Evolutionary conservation across 2,329 filamentous ascomycete genomes (phyloP), one percentile per base, ranked within the genome.

Genomic region (Lecanoromycetidae sp.): DNA sequence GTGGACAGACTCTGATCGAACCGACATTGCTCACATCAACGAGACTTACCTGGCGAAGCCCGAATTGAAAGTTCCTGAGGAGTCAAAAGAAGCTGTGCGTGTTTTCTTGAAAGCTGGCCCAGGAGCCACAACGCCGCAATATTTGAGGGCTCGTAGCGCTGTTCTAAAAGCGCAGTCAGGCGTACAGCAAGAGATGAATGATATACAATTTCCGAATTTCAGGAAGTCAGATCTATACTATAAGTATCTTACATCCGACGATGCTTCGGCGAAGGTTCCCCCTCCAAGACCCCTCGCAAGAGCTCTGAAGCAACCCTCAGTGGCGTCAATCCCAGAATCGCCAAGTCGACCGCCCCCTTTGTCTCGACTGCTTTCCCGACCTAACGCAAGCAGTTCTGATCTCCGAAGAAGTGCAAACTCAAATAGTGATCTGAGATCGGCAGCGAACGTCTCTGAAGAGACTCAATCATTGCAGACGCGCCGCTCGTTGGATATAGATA

Each of bases 151-250:
- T 25, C 76, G 91, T 30, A 80, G 82, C 29, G 83, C 87, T 27
- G 82, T 98, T 20, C 63, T 98, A 32, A 77, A 76, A 52, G 82
- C 85, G 0, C 91, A 98, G 61, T 90, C 85, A 15, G 74, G 78
- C 2, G 83, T 88, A 0, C 74, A 95, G 48, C 84, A 94, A 51
- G 80, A 84, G 56, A 85, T 98, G 77, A 82, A 87, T 58, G 77
- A 79, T 19, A 77, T 75, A 12, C 78, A 94, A 59, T 91, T 91
- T 54, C 79, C 83, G 15, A 78, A 77, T 17, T 98, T 98, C 69
- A 94, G 88, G 60, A 84, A 80, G 56, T 94, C 91, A 0, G 91
- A 96, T 59, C 66, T 98, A 0, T 98, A 87, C 62, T 96, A 91
- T 70, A 98, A 98, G 62, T 95, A 88, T 61, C 72, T 98, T 1